These are phyloP conservation scores for Dispira simplex DNA, from an alignment of 192 early-diverging fungal species.

Conservation along the genomic window DNA sequence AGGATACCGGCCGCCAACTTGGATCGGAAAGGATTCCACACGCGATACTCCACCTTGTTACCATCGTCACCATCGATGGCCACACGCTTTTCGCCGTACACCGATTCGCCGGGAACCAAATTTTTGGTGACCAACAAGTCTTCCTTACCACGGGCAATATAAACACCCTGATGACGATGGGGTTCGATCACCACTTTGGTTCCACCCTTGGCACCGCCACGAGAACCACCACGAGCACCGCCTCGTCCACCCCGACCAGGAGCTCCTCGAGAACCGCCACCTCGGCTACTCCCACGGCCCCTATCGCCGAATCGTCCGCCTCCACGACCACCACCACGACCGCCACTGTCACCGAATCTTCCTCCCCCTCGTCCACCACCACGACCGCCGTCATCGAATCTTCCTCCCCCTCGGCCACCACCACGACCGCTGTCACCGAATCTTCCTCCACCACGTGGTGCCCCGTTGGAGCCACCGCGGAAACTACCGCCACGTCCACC, in stretches of 20 bases:
- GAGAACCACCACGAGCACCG: conserved; percentile 38
- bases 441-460: conserved; percentile 38
- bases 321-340: conserved; percentile 15
- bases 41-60: conserved; percentile 94
- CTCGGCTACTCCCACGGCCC: conserved; percentile 8
- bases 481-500: conserved; percentile 23
- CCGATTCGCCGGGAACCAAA: conserved; percentile 90
- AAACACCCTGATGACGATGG: conserved; percentile 90
- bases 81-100: conserved; percentile 98
- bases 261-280: conserved; percentile 10
- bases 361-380: conserved; percentile 31
- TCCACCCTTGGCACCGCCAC: conserved; percentile 72
- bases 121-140: conserved; percentile 98
- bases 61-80: conserved; percentile 88
- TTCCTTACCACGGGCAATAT: conserved; percentile 97
- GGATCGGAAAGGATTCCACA: conserved; percentile 99
- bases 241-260: conserved; percentile 29
- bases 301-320: conserved; percentile 14
- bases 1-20: conserved; percentile 96
- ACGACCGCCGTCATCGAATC: conserved; percentile 40
- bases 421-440: conserved; percentile 20
- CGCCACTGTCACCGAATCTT: background rate
- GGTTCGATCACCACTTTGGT: conserved; percentile 95
- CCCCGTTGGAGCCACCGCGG: conserved; percentile 28
- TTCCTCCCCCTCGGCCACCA: conserved; percentile 24